Conservation (phyloP, 495 filamentous ascomycete species). For the Parathielavia appendiculata region DNA sequence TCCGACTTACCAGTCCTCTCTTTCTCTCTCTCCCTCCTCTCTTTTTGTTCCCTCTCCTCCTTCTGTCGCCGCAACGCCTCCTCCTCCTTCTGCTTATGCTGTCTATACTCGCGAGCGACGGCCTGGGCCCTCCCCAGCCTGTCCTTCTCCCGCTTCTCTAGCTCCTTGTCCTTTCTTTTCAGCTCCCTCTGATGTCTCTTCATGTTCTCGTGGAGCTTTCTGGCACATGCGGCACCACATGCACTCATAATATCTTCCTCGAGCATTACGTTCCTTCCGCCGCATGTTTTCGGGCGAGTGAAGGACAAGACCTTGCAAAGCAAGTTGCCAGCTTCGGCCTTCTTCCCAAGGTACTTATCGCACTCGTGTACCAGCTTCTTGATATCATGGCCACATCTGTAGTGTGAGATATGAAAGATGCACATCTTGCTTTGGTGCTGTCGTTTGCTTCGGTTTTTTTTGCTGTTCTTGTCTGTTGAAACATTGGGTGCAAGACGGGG, state of each 20-base stretch:
- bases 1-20: constrained; percentile 3
- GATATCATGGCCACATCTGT: constrained; percentile 3
- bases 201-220: no score
- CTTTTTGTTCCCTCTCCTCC: not conserved
- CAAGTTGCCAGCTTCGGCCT: not conserved
- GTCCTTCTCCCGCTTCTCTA: not conserved
- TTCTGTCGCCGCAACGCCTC: not conserved
- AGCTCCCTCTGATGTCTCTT: not conserved
- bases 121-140: not conserved
- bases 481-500: not conserved
- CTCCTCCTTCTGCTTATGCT: constrained; percentile 3
- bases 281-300: not conserved
- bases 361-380: not conserved
- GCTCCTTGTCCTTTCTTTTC: not conserved
- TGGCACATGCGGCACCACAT: constrained; percentile 1
- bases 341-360: not conserved
- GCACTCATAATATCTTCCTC: not conserved
- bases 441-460: not conserved
- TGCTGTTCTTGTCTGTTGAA: not conserved
- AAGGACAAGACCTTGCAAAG: not conserved
- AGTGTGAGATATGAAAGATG: not conserved
- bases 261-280: not conserved
- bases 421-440: not conserved
- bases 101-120: not conserved
- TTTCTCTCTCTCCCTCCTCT: not conserved